Conservation (phyloP, 306 rosid species). For the Gynostemma pentaphyllum region DNA sequence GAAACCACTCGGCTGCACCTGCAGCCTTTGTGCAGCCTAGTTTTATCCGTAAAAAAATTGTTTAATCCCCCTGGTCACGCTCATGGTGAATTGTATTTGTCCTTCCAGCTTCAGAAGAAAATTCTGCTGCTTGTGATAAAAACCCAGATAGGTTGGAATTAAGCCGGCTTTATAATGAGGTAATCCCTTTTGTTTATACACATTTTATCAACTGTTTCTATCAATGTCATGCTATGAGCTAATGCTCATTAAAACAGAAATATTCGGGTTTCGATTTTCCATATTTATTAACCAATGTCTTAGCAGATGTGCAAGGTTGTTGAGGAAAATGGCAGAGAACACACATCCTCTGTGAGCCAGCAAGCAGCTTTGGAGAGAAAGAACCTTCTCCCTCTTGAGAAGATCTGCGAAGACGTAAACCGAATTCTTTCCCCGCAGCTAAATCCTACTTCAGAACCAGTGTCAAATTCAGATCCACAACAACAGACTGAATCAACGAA, state of each 20-base stretch:
- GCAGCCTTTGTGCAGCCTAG: too few relatives aligned
- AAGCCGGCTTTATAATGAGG: conserved; percentile 75
- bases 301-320: conserved; percentile 73
- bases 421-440: conserved; percentile 33
- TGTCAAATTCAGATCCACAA: not conserved
- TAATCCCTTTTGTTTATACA: conserved; percentile 9
- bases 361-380: conserved; percentile 17
- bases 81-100: conserved; percentile 1
- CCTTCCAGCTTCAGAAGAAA: conserved; percentile 60
- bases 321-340: conserved; percentile 35
- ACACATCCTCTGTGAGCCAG: conserved; percentile 27
- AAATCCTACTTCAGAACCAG: conserved; percentile 15
- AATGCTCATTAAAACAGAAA: not conserved
- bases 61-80: not conserved
- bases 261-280: not conserved
- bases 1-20: too few relatives aligned
- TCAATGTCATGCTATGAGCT: not conserved
- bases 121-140: conserved; percentile 39
- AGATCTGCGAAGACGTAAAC: conserved; percentile 36
- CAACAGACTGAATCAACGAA: conserved; percentile 13
- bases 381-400: conserved; percentile 33
- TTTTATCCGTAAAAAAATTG: not conserved
- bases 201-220: not conserved
- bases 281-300: not conserved
- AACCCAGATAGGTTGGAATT: conserved; percentile 54